A percentile compares a stretch with the other conserved stretches of the same genome.
These are phyloP conservation scores for Phytophthora litchii DNA, from an alignment of 352 stramenopile genomes.

Conservation along the genomic window DNA sequence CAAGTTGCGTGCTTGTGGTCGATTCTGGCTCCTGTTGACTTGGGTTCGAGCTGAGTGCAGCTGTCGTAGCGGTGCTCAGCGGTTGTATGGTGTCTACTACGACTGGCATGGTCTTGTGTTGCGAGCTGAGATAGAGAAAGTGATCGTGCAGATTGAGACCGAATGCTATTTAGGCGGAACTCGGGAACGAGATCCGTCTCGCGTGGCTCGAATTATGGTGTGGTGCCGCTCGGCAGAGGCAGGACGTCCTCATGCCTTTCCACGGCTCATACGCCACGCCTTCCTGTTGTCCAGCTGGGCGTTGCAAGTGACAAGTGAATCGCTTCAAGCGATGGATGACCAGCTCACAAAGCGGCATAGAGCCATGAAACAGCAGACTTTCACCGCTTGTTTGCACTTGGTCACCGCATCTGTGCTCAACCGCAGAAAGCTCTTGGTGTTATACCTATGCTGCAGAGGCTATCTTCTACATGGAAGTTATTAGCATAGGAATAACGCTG, in stretches of 20 bases:
- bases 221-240: conserved; percentile 26
- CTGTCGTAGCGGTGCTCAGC: conserved; percentile 27
- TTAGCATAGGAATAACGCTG: too few species aligned
- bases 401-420: background rate
- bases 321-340: conserved; percentile 27
- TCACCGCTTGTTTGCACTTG: conserved; percentile 3
- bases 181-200: too few species aligned
- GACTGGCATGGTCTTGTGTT: conserved; percentile 28
- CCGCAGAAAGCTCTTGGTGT: background rate
- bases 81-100: conserved; percentile 39
- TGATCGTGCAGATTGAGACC: conserved; percentile 8
- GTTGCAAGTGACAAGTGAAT: conserved; percentile 30
- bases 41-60: conserved; percentile 25
- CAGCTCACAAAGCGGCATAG: conserved; percentile 29
- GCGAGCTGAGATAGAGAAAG: conserved; percentile 8
- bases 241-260: conserved; percentile 21
- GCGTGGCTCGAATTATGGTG: conserved; percentile 17
- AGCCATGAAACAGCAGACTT: conserved; percentile 14
- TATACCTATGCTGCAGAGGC: conserved; percentile 6
- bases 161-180: conserved; percentile 5
- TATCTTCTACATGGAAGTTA: too few species aligned
- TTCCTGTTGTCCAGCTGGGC: conserved; percentile 30
- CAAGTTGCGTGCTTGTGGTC: conserved; percentile 30
- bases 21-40: conserved; percentile 31
- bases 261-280: conserved; percentile 3